Evolutionary conservation across 495 filamentous ascomycete genomes (phyloP).

Genomic region (Sporormia fimetaria): DNA sequence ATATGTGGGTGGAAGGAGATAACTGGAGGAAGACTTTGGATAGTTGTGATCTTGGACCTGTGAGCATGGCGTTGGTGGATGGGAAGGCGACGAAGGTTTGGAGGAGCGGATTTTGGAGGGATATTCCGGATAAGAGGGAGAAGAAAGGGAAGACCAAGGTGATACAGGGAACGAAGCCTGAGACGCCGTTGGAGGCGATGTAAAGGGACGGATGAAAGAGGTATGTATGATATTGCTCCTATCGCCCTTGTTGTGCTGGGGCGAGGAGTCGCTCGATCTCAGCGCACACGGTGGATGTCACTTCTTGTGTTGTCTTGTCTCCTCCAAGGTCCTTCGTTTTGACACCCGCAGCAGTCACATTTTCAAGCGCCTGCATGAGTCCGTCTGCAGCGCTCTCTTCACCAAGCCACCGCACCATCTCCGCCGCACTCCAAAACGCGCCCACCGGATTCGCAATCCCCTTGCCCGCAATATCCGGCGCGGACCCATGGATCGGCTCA

Average conservation of each 20-base stretch:
- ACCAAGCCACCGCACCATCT: slow-evolving; percentile 99
- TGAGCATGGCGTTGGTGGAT: slow-evolving; percentile 21
- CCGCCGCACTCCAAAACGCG: slow-evolving; percentile 79
- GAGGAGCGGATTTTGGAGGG: slow-evolving; percentile 1
- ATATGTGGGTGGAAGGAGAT: slow-evolving; percentile 36
- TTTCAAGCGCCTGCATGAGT: slow-evolving; percentile 49
- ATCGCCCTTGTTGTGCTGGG: neutral
- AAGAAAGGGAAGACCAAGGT: slow-evolving; percentile 13
- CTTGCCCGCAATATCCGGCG: slow-evolving; percentile 95
- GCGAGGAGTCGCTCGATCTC: slow-evolving; percentile 40
- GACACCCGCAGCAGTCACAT: slow-evolving; percentile 47
- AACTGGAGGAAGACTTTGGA: slow-evolving; percentile 30
- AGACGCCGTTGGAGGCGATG: neutral
- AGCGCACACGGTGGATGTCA: slow-evolving; percentile 50
- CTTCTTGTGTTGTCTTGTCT: slow-evolving; percentile 41
- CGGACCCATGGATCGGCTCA: slow-evolving; percentile 97
- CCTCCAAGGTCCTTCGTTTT: slow-evolving; percentile 53
- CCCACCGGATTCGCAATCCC: slow-evolving; percentile 91
- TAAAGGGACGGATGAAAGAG: slow-evolving; percentile 2
- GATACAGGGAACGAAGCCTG: slow-evolving; percentile 4
- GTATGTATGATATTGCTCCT: neutral
- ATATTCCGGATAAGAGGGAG: slow-evolving; percentile 9
- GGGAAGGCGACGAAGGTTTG: slow-evolving; percentile 18
- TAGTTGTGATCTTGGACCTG: slow-evolving; percentile 32
- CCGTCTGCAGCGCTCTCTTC: slow-evolving; percentile 51